Evolutionary conservation across 2,329 filamentous ascomycete genomes (phyloP).

Genomic region (Metarhizium humberi): DNA sequence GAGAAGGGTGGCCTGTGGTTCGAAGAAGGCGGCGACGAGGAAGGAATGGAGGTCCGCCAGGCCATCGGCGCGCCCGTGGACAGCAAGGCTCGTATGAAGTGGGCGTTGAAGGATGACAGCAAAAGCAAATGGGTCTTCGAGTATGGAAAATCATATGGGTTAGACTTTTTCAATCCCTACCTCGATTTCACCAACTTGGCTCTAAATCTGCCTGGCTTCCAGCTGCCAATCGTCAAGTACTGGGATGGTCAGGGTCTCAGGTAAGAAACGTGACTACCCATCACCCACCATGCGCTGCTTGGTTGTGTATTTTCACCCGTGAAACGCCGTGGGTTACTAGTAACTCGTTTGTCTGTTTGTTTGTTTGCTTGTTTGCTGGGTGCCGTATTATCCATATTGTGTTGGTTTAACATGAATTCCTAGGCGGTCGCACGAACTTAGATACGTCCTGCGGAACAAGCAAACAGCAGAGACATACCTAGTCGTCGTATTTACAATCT

Average conservation of each 20-base stretch:
- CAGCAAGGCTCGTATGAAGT: slow-evolving; percentile 47
- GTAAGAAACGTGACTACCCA: slow-evolving; percentile 35
- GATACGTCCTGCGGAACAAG: slow-evolving; percentile 84
- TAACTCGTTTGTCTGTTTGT: neutral
- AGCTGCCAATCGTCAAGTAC: slow-evolving; percentile 63
- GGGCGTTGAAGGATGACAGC: slow-evolving; percentile 40
- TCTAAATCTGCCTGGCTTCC: slow-evolving; percentile 63
- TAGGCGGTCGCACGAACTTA: slow-evolving; percentile 71
- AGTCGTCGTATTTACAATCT: slow-evolving; percentile 70
- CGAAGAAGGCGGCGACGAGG: slow-evolving; percentile 56
- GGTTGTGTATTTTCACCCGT: neutral
- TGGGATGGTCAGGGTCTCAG: slow-evolving; percentile 72
- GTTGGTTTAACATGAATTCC: slow-evolving; percentile 12
- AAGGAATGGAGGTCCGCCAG: slow-evolving; percentile 36
- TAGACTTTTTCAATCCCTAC: slow-evolving; percentile 84
- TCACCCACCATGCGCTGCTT: slow-evolving; percentile 4
- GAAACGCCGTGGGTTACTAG: neutral
- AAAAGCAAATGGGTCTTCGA: slow-evolving; percentile 47
- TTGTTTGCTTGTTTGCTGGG: too few species aligned
- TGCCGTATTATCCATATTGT: neutral
- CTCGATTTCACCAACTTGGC: slow-evolving; percentile 73
- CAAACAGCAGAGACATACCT: slow-evolving; percentile 66
- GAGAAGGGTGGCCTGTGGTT: slow-evolving; percentile 45
- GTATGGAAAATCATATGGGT: slow-evolving; percentile 40
- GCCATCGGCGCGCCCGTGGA: slow-evolving; percentile 41